A percentile compares a stretch with the other conserved stretches of the same genome.
These are phyloP conservation scores for Penicillium sp. DNA, from an alignment of 2,329 filamentous ascomycete genomes.

Conservation along the genomic window DNA sequence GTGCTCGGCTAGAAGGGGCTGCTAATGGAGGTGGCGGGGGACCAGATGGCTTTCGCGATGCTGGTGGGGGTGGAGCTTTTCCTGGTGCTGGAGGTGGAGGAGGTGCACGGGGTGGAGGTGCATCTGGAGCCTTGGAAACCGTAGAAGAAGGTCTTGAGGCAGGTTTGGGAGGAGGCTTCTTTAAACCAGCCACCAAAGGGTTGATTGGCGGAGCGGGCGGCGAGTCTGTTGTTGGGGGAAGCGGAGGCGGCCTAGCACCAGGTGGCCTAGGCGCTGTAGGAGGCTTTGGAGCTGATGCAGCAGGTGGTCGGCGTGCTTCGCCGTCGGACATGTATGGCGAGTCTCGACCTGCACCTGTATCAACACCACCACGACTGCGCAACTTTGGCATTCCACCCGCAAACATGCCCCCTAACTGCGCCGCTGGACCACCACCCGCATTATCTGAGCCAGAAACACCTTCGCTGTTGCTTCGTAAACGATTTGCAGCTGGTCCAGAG, in stretches of 20 bases:
- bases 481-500: slow-evolving; percentile 52
- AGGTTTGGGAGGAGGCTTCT: slow-evolving; percentile 57
- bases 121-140: slow-evolving; percentile 54
- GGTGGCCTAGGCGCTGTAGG: slow-evolving; percentile 58
- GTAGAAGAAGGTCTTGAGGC: slow-evolving; percentile 61
- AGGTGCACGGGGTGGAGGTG: slow-evolving; percentile 60
- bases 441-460: slow-evolving; percentile 43
- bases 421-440: slow-evolving; percentile 49
- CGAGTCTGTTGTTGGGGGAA: slow-evolving; percentile 52
- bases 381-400: slow-evolving; percentile 95
- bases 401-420: slow-evolving; percentile 83
- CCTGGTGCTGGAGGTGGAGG: slow-evolving; percentile 59
- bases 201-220: slow-evolving; percentile 55
- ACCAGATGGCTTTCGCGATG: slow-evolving; percentile 59
- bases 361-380: slow-evolving; percentile 79
- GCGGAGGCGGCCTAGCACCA: slow-evolving; percentile 50
- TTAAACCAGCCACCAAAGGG: slow-evolving; percentile 55
- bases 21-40: slow-evolving; percentile 47
- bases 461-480: slow-evolving; percentile 84
- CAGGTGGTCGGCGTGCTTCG: slow-evolving; percentile 60
- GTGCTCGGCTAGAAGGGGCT: slow-evolving; percentile 46
- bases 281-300: slow-evolving; percentile 56
- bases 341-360: slow-evolving; percentile 71
- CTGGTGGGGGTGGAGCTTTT: slow-evolving; percentile 58
- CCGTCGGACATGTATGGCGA: slow-evolving; percentile 80